A percentile compares a stretch with the other conserved stretches of the same genome.
Evolutionary conservation across 495 filamentous ascomycete species (phyloP).

Genomic region (Endocarpon pusillum): DNA sequence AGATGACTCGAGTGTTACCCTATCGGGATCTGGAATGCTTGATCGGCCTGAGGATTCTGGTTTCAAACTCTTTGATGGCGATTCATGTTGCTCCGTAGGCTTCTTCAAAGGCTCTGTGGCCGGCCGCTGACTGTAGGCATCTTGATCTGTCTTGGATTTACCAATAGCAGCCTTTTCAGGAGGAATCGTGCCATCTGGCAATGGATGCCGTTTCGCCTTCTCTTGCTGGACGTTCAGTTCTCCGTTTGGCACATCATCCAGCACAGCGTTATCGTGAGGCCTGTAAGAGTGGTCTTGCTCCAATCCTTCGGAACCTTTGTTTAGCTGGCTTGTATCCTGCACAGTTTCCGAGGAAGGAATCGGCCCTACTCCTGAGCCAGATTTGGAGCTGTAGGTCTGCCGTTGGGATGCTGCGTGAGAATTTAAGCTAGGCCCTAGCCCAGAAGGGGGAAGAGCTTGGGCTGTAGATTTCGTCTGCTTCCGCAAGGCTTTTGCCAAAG

Average conservation of each 20-base stretch:
- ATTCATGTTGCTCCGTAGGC: slow-evolving; percentile 7
- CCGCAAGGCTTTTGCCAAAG: slow-evolving; percentile 49
- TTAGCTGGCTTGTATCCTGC: slow-evolving; percentile 1
- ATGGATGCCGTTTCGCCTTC: slow-evolving; percentile 18
- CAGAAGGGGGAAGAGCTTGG: no score
- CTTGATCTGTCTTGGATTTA: slow-evolving; percentile 7
- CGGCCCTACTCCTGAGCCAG: neutral
- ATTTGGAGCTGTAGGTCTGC: neutral
- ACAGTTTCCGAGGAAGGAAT: slow-evolving; percentile 8
- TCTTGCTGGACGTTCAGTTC: slow-evolving; percentile 25
- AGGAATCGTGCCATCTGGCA: slow-evolving; percentile 29
- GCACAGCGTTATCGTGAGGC: slow-evolving; percentile 15
- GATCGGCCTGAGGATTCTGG: slow-evolving; percentile 16
- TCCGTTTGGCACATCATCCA: slow-evolving; percentile 11
- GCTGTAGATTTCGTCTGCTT: slow-evolving; percentile 25
- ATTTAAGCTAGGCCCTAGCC: neutral
- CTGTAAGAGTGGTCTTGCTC: slow-evolving; percentile 29
- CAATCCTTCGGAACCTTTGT: slow-evolving; percentile 11
- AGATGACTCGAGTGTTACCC: slow-evolving; percentile 1
- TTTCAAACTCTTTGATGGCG: slow-evolving; percentile 7
- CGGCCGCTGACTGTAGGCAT: no score
- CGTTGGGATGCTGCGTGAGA: neutral
- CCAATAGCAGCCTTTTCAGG: slow-evolving; percentile 7
- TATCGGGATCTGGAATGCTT: slow-evolving; percentile 11
- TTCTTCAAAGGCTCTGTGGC: slow-evolving; percentile 10